Evolutionary conservation across 1,139 yeast species (phyloP), one percentile per base, ranked within the genome.

Genomic region (Schizosaccharomyces versatilis): DNA sequence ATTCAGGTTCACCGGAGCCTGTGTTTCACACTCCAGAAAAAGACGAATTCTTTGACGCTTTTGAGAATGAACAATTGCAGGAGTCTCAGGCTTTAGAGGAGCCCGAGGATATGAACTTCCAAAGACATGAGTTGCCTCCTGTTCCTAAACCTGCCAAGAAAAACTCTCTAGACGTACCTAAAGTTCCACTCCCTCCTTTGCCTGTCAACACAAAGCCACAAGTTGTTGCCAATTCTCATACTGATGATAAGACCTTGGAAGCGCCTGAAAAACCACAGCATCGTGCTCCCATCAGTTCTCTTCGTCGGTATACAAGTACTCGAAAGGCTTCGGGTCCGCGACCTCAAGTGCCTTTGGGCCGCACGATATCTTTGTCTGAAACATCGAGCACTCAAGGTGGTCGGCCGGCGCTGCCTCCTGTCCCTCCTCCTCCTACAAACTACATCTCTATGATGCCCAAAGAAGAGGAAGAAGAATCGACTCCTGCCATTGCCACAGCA

Each of bases 301-400:
- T 24, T 24, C 32, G 32, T 5, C 32, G 32, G 39, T 10, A 41
- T 9, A 14, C 32, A 14, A 42, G 17, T 12, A 12, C 19, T 15
- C 38, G 12, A 41, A 15, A 10, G 47, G 53, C 55, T 12, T 36
- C 52, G 5, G 14, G 56, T 36, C 36, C 51, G 6, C 7, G 55
- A n/a, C 47, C 38, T 36, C 54, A 58, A 52, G 32, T 24, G 32
- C 32, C 32, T 53, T 62, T 17, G 56, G 63, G 8, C 59, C 60
- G 32, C 5, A 24, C 32, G 32, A 24, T 24, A 24, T 24, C 32
- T 3, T 24, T 24, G 32, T 24, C 32, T 24, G 32, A 24, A 24
- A 24, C 32, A 24, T 24, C 32, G 5, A 24, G 32, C 32, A 3
- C 32, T 5, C 32, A 24, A 24, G 32, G 5, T 24, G 32, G 32